Conservation (phyloP, 371 early-diverging fungal genomes). For the Parasitella parasitica region DNA sequence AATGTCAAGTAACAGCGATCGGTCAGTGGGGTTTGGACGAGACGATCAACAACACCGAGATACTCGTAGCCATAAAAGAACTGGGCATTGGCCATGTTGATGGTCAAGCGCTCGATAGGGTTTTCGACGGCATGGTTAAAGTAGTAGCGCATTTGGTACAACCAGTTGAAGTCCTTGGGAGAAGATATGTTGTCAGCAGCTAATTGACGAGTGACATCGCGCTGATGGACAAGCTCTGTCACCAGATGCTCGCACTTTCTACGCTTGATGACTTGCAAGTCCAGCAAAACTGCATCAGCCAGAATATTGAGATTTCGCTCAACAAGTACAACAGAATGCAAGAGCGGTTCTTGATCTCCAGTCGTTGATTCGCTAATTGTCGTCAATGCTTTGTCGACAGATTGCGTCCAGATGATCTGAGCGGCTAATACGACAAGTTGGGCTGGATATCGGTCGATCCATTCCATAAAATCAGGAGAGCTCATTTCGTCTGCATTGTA, state of each 20-base stretch:
- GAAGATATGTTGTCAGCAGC: slow-evolving; percentile 53
- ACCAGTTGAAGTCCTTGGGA: slow-evolving; percentile 89
- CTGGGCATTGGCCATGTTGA: slow-evolving; percentile 92
- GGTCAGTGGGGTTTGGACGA: slow-evolving; percentile 98
- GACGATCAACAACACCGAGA: slow-evolving; percentile 92
- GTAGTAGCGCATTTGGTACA: slow-evolving; percentile 98
- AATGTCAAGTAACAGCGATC: slow-evolving; percentile 97
- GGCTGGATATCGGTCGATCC: slow-evolving; percentile 91
- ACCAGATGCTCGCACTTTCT: slow-evolving; percentile 97
- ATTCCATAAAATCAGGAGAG: slow-evolving; percentile 64
- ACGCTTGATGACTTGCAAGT: slow-evolving; percentile 80
- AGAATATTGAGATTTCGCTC: slow-evolving; percentile 81
- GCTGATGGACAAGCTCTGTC: slow-evolving; percentile 97
- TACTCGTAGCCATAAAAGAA: slow-evolving; percentile 98
- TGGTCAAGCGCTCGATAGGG: slow-evolving; percentile 72
- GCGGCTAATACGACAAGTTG: slow-evolving; percentile 92
- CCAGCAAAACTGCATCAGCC: slow-evolving; percentile 90
- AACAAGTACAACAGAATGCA: slow-evolving; percentile 59
- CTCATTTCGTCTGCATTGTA: slow-evolving; percentile 67
- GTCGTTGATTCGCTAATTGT: slow-evolving; percentile 42
- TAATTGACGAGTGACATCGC: slow-evolving; percentile 89
- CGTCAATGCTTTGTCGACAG: slow-evolving; percentile 76
- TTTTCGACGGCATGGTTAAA: slow-evolving; percentile 64
- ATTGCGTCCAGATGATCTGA: slow-evolving; percentile 90
- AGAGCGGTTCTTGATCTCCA: slow-evolving; percentile 49